Base-by-base conservation (phyloP, 2,329 filamentous ascomycete species). In the Byssothecium circinans region DNA sequence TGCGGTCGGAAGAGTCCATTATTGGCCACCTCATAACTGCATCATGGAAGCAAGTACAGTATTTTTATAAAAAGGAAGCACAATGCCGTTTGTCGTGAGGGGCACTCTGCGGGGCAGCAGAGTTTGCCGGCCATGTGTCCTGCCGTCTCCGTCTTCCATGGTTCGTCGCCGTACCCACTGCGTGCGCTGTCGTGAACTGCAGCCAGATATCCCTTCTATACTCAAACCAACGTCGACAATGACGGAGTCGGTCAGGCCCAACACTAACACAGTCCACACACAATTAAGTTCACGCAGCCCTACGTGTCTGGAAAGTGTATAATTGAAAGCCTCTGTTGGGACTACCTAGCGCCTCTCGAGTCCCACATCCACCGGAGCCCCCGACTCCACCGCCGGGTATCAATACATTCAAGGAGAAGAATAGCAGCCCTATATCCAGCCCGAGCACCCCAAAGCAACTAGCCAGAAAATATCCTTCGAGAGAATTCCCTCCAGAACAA, bases 301-400 rank as follows among this genome's bases (percentile, higher is more conserved):
- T 32, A 32, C 6, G 14, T 7, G 10, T 6, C 18, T 22, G 3
- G 4, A 2, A 8, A 18, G 29, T 44, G 23, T 11, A 17, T 12
- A 27, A 37, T 37, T 6, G 39, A 32, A 17, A 47, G 20, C 18
- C 11, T 38, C 18, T 32, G 12, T 32, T n/a, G 10, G 25, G 25
- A 42, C 44, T 53, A 41, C n/a, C 47, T 33, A 44, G 47, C 33
- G 23, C 32, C 30, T 36, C 34, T 20, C 19, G 30, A 34, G 19
- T 41, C 58, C n/a, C 55, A 58, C 56, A 33, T 52, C 47, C 53
- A 57, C 51, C 50, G 45, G 50, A 29, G 41, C 32, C 19, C 49
- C 32, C 52, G 39, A 52, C 54, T 60, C 60, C 57, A 52, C 54
- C 53, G 19, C 47, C 53, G 63, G 63, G 63, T 67, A 67, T 67